These are phyloP conservation scores for Calonectria pseudoturangicola DNA, from an alignment of 2,329 filamentous ascomycete species.

Conservation along the genomic window DNA sequence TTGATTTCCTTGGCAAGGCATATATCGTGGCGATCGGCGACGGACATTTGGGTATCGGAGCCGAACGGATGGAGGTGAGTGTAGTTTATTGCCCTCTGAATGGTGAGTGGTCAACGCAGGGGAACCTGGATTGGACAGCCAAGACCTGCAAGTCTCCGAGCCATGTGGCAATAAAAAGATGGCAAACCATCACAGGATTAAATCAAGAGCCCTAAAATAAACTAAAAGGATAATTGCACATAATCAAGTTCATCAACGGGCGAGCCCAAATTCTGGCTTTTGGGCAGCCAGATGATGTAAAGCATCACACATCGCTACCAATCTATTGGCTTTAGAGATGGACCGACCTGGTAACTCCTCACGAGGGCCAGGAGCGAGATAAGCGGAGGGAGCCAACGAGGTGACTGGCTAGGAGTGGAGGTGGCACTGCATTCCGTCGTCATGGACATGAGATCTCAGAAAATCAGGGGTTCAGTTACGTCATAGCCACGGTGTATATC, in stretches of 20 bases:
- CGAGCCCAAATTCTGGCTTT: neutral
- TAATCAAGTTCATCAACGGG: too few relatives aligned
- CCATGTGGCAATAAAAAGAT: too few relatives aligned
- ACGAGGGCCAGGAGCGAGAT: slow-evolving; percentile 11
- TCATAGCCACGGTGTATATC: slow-evolving; percentile 1
- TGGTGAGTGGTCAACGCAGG: neutral
- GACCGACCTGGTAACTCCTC: slow-evolving; percentile 27
- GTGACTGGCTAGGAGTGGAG: slow-evolving; percentile 16
- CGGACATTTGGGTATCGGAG: slow-evolving; percentile 12
- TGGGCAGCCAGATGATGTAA: neutral
- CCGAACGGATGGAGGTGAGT: neutral
- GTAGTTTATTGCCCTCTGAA: neutral
- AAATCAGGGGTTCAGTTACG: slow-evolving; percentile 22
- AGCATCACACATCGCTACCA: neutral
- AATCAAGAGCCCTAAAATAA: too few relatives aligned
- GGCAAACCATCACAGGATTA: too few relatives aligned
- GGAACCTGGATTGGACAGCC: neutral
- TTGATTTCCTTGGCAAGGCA: slow-evolving; percentile 22
- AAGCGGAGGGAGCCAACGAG: slow-evolving; percentile 11
- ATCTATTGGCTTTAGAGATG: neutral
- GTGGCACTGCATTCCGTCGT: slow-evolving; percentile 25
- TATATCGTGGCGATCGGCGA: slow-evolving; percentile 12
- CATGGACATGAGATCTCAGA: slow-evolving; percentile 6
- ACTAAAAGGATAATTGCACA: too few relatives aligned
- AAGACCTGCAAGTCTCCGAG: neutral